Conservation (phyloP, 768 basidiomycete species). For the Daedaleopsis nitida region DNA sequence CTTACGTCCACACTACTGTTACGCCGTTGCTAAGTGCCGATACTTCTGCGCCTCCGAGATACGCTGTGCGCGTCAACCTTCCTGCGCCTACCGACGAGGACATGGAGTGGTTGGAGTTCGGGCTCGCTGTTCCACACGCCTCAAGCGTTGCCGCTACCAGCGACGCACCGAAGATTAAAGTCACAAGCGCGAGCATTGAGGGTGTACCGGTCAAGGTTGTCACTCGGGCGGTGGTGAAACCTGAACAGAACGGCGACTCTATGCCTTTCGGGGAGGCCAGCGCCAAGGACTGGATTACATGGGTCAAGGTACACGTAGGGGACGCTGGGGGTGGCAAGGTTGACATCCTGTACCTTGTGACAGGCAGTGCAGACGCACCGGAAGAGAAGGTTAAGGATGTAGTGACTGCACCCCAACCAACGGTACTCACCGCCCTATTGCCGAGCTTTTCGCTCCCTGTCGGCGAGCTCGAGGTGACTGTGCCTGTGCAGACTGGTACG, state of each 20-base stretch:
- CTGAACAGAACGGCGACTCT: constrained; percentile 35
- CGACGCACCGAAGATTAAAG: constrained; percentile 47
- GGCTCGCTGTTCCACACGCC: constrained; percentile 50
- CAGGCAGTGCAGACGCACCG: constrained; percentile 10
- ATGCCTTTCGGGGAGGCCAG: constrained; percentile 55
- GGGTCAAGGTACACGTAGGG: constrained; percentile 64
- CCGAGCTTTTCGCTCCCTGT: constrained; percentile 77
- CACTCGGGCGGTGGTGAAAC: constrained; percentile 44
- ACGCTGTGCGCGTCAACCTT: constrained; percentile 60
- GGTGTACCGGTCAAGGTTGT: constrained; percentile 67
- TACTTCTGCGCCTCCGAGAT: constrained; percentile 39
- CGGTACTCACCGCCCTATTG: constrained; percentile 50
- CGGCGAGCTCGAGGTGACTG: constrained; percentile 61
- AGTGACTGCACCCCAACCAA: constrained; percentile 28
- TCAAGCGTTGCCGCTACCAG: constrained; percentile 20
- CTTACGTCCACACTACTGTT: constrained; percentile 54
- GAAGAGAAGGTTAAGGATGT: constrained; percentile 40
- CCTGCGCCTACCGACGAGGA: constrained; percentile 59
- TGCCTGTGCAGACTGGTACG: constrained; percentile 59
- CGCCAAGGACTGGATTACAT: constrained; percentile 61
- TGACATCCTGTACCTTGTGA: constrained; percentile 69
- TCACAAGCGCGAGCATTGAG: constrained; percentile 62
- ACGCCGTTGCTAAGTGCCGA: constrained; percentile 46
- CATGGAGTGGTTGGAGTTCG: constrained; percentile 79
- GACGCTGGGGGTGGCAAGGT: constrained; percentile 52